Evolutionary conservation across 2,329 filamentous ascomycete genomes (phyloP), one percentile per base, ranked within the genome.

Genomic region (Diaporthe vexans): DNA sequence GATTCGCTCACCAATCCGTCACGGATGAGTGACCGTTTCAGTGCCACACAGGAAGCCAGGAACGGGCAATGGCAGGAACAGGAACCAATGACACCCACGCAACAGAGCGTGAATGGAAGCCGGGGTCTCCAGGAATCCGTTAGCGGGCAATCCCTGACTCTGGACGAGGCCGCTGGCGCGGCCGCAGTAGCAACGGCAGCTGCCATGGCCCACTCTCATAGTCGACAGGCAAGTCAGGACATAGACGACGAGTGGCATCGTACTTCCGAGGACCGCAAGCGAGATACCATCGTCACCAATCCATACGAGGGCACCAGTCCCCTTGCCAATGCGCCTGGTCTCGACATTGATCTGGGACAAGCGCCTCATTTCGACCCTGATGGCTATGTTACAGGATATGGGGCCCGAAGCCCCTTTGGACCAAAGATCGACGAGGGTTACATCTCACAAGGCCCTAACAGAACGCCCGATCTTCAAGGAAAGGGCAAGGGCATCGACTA

Each of bases 1-100:
- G 95, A 97, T 76, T 88, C 94, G 21, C 92, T 91, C 59, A 97
- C 95, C 24, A 97, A 97, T 80, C 95, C 95, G 3, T 98, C 95
- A 0, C 88, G 95, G 67, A 91, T 97, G 54, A 90, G 95, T 77
- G 94, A 94, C 24, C 92, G 92, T 0, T 89, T 93, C 67, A 92
- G 91, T 68, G 91, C 89, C 40, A 78, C 78, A 2, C 79, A 83
- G 11, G 74, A 81, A 21, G 78, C 77, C 54, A 76, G 79, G 37
- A 72, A 75, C 37, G 78, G 77, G 13, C 78, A 82, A 13, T 75
- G 73, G 35, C 76, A 79, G 26, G 76, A 78, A 6, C 76, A 77
- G 9, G 76, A 78, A 15, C 74, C 77, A 21, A 72, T 76, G n/a
- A 80, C 33, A 74, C 80, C 46, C 87, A 88, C 83, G 81, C 73